Evolutionary conservation across 2,329 filamentous ascomycete species (phyloP).

Genomic region (Penicillium frequentans): DNA sequence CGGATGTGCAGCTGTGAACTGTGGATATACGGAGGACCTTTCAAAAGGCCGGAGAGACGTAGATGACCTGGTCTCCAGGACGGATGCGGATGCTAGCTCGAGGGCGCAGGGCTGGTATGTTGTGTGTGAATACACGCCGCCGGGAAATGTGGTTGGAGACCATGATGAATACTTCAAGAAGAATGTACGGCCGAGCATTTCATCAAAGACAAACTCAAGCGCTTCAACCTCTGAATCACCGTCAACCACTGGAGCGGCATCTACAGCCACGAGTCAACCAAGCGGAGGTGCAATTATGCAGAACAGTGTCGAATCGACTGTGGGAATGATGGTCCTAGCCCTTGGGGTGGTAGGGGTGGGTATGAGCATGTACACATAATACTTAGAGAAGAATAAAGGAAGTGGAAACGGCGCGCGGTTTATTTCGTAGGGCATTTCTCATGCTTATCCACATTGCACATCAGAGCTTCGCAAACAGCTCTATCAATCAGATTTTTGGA

Average conservation of each 20-base stretch:
- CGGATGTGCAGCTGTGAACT: slow-evolving; percentile 54
- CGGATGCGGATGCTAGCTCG: slow-evolving; percentile 5
- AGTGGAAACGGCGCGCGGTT: slow-evolving; percentile 4
- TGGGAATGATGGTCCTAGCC: slow-evolving; percentile 9
- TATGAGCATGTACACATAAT: slow-evolving; percentile 17
- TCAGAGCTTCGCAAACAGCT: slow-evolving; percentile 24
- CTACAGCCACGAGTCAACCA: slow-evolving; percentile 2
- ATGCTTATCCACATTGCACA: slow-evolving; percentile 33
- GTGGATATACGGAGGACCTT: slow-evolving; percentile 36
- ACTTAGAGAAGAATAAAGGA: not conserved
- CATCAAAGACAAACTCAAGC: slow-evolving; percentile 14
- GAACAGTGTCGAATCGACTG: not conserved
- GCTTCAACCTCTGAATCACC: not conserved
- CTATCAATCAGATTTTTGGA: slow-evolving; percentile 27
- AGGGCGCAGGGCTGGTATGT: slow-evolving; percentile 60
- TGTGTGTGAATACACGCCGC: slow-evolving; percentile 69
- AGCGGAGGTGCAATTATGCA: slow-evolving; percentile 5
- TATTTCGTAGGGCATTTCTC: slow-evolving; percentile 28
- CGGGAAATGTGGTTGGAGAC: slow-evolving; percentile 58
- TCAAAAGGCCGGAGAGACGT: not conserved
- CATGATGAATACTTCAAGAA: slow-evolving; percentile 30
- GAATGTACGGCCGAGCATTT: slow-evolving; percentile 26
- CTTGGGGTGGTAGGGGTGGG: slow-evolving; percentile 13
- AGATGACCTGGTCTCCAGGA: not conserved
- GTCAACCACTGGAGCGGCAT: not conserved